Percentiles rank a stretch among this genome's conserved stretches.
Evolutionary conservation across 2,329 filamentous ascomycete species (phyloP).

Genomic region (Arthrobotrys pseudoclavata): DNA sequence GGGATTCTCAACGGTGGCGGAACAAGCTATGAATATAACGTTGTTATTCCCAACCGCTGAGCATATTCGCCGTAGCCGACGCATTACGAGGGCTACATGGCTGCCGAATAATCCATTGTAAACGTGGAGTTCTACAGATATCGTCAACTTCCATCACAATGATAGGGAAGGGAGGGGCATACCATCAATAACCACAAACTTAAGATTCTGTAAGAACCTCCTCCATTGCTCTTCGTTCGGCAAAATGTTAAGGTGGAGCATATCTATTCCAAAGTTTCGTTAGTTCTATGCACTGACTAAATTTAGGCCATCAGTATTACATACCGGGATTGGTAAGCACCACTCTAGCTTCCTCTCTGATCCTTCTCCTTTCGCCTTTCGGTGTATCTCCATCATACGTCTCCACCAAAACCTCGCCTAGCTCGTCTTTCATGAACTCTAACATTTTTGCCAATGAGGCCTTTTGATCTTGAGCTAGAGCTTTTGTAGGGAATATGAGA

Average conservation of each 20-base stretch:
- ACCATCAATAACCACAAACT: constrained; percentile 80
- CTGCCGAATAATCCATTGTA: constrained; percentile 96
- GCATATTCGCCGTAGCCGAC: constrained; percentile 86
- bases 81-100: constrained; percentile 95
- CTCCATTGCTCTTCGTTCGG: constrained; percentile 93
- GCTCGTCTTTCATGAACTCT: constrained; percentile 77
- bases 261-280: constrained; percentile 71
- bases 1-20: constrained; percentile 94
- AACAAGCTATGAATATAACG: constrained; percentile 94
- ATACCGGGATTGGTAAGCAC: constrained; percentile 89
- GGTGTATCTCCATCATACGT: constrained; percentile 97
- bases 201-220: constrained; percentile 86
- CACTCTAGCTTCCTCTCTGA: constrained; percentile 88
- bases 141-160: neutral
- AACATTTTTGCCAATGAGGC: constrained; percentile 88
- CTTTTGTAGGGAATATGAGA: constrained; percentile 99
- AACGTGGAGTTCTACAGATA: constrained; percentile 80
- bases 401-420: constrained; percentile 84
- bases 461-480: constrained; percentile 92
- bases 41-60: constrained; percentile 87
- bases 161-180: constrained; percentile 60
- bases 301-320: no score
- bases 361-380: constrained; percentile 80
- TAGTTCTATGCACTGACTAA: neutral
- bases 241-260: constrained; percentile 93